Evolutionary conservation across 345 rosid species (phyloP).

Genomic region (Brassica rapa): DNA sequence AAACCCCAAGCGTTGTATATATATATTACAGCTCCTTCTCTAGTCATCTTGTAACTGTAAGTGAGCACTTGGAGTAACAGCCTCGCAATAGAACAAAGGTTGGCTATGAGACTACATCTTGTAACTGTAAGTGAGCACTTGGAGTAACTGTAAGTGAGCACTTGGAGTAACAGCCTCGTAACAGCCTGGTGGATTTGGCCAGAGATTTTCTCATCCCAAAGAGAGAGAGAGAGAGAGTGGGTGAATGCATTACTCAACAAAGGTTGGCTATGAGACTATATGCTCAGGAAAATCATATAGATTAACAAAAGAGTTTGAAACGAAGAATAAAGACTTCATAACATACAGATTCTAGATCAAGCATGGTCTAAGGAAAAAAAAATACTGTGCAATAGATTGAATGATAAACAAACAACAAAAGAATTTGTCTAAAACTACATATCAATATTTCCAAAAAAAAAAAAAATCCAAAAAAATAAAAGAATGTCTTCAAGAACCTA

Average conservation of each 20-base stretch:
- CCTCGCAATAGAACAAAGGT: background rate
- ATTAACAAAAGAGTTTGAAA: background rate
- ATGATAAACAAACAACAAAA: slow-evolving; percentile 25
- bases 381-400: slow-evolving; percentile 10
- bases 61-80: background rate
- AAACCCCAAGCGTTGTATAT: background rate
- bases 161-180: background rate
- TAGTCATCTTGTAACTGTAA: background rate
- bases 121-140: background rate
- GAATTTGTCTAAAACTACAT: slow-evolving; percentile 26
- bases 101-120: background rate
- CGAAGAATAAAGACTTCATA: background rate
- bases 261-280: background rate
- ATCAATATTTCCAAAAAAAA: background rate
- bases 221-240: background rate
- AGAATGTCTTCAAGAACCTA: slow-evolving; percentile 26
- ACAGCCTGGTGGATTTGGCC: background rate
- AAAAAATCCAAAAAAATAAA: slow-evolving; percentile 7
- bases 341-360: too few relatives aligned
- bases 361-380: background rate
- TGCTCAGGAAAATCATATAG: background rate
- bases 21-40: background rate
- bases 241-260: background rate
- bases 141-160: background rate
- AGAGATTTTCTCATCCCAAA: background rate